These are phyloP conservation scores for Cryptosporidium canis DNA, from an alignment of 169 alveolate genomes.

Conservation along the genomic window DNA sequence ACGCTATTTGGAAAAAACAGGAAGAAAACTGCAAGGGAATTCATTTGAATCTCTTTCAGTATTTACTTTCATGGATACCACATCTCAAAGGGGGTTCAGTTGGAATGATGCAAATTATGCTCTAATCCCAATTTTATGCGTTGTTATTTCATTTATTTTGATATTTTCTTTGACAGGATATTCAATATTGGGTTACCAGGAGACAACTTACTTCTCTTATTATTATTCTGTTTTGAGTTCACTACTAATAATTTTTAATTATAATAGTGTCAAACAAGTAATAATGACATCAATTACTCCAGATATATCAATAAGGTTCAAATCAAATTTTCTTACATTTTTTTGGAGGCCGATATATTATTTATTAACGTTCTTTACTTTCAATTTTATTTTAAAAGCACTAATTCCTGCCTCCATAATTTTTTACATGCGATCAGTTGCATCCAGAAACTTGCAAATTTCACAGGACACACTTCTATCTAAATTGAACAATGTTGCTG, in stretches of 20 bases:
- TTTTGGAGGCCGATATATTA: slow-evolving; percentile 46
- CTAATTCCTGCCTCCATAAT: slow-evolving; percentile 61
- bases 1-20: slow-evolving; percentile 31
- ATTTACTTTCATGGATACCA: slow-evolving; percentile 44
- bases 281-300: slow-evolving; percentile 5
- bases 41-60: slow-evolving; percentile 60
- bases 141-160: slow-evolving; percentile 11
- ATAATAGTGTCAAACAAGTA: slow-evolving; percentile 31
- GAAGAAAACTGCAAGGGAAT: slow-evolving; percentile 2
- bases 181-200: slow-evolving; percentile 52
- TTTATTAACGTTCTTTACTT: slow-evolving; percentile 35
- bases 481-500: slow-evolving; percentile 63
- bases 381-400: slow-evolving; percentile 60
- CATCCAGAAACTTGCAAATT: slow-evolving; percentile 41
- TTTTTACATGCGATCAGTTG: slow-evolving; percentile 62
- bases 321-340: slow-evolving; percentile 6
- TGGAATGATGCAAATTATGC: slow-evolving; percentile 66
- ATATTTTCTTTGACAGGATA: slow-evolving; percentile 54
- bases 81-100: slow-evolving; percentile 64
- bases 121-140: slow-evolving; percentile 29
- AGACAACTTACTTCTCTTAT: slow-evolving; percentile 23
- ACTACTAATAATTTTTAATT: slow-evolving; percentile 24
- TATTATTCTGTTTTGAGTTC: slow-evolving; percentile 60
- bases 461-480: slow-evolving; percentile 58
- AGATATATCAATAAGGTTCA: slow-evolving; percentile 3